Evolutionary conservation across 306 rosid species (phyloP), one percentile per base, ranked within the genome.

Genomic region (Vigna nakashimae): DNA sequence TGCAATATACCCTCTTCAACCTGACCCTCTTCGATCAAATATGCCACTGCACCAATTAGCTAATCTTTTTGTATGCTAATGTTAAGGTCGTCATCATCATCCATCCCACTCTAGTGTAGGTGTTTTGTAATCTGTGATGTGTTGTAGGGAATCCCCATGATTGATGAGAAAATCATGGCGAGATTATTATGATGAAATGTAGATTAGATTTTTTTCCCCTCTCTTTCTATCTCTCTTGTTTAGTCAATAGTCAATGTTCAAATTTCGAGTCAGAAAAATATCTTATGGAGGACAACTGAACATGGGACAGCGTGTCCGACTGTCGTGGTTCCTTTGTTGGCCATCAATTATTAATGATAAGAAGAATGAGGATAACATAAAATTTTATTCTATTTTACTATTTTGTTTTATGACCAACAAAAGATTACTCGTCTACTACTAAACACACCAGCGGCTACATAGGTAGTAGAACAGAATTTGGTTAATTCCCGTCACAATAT

Each of bases 141-240:
- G 22, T 71, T 45, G 48, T 71, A 90, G 86, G 87, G 89, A 90
- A 88, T 90, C 95, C 95, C 86, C 88, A 73, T 90, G 92, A 86
- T 83, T 77, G 40, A 69, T 38, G 53, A 65, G 22, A 20, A 73
- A 40, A 65, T 86, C 92, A 86, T 77, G 90, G 95, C 72, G 95
- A 84, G 95, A 90, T 88, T 90, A 40, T 83, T 73, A 22, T 9
- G 30, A 9, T 9, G 30, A 18, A 55, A 18, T 50, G 2, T 34
- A 68, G 60, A 36, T 36, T 62, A 7, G 6, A 62, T 64, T 64
- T 49, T 64, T 60, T 12, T 18, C 1, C 20, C 20, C 20, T 20
- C 20, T 20, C 20, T 20, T 5, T 17, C 13, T 45, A 16, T 46
- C 53, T 50, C 28, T 50, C 20, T 50, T 2, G 6, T 6, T 6